Percentiles rank a stretch among this genome's conserved stretches.
phyloP scores from a whole-genome alignment of 208 protist genomes.

The Leishmania gerbilli region DNA sequence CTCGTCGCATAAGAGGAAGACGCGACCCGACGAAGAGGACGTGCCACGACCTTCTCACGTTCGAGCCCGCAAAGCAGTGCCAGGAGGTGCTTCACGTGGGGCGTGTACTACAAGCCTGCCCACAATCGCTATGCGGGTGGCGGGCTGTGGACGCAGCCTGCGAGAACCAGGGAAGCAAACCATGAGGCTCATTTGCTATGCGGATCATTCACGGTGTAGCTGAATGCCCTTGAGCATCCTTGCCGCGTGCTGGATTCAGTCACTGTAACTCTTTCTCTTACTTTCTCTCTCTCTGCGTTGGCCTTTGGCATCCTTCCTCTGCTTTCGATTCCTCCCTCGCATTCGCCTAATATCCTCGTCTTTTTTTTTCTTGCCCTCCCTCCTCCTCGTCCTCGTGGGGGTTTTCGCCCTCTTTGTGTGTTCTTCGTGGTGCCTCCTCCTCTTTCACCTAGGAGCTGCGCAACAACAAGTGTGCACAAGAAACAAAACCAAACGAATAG shows the following conservation, averaged over 20 bases:
- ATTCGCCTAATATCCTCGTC: neutral
- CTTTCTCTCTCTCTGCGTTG: neutral
- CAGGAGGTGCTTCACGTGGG: neutral
- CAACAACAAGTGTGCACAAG: neutral
- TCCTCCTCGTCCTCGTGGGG: neutral
- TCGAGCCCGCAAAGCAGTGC: neutral
- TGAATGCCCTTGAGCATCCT: neutral
- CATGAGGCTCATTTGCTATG: neutral
- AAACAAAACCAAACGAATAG: neutral
- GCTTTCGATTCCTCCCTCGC: neutral
- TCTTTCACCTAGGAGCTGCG: neutral
- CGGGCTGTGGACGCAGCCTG: neutral
- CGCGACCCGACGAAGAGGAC: neutral
- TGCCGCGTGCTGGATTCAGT: neutral
- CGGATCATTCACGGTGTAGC: neutral
- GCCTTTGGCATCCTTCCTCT: neutral
- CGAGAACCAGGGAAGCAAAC: neutral
- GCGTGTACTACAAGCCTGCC: neutral
- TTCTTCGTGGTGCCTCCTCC: neutral
- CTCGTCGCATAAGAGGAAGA: neutral
- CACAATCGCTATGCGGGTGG: neutral
- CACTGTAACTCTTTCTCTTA: neutral
- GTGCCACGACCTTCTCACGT: neutral
- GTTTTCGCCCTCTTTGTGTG: neutral
- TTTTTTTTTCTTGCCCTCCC: neutral